Evolutionary conservation across 352 stramenopile genomes (phyloP).

Genomic region (Phytopythium oedochilum): DNA sequence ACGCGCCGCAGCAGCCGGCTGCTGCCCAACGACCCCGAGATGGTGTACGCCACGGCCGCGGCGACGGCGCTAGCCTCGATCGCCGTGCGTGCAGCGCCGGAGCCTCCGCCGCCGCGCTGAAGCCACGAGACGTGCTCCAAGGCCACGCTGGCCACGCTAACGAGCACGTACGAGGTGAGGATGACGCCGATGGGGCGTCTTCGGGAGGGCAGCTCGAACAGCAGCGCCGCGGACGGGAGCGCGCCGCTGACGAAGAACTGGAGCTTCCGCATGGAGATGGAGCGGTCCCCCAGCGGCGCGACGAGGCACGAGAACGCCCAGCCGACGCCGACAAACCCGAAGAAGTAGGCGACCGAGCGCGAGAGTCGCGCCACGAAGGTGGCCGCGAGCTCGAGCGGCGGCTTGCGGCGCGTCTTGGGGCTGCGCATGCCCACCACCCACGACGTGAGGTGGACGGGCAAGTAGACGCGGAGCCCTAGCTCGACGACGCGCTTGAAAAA

Average conservation of each 20-base stretch:
- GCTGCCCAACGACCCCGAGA: constrained; percentile 25
- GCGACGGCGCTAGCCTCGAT: constrained; percentile 33
- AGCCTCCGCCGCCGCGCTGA: constrained; percentile 17
- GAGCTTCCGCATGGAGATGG: constrained; percentile 38
- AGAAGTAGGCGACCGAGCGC: constrained; percentile 48
- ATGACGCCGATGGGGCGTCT: constrained; percentile 51
- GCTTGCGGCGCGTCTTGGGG: constrained; percentile 28
- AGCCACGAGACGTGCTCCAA: constrained; percentile 30
- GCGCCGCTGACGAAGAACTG: constrained; percentile 49
- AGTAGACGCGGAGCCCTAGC: constrained; percentile 41
- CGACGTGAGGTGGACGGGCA: constrained; percentile 52
- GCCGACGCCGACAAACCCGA: constrained; percentile 42
- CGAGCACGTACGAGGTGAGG: constrained; percentile 52
- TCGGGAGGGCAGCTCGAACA: constrained; percentile 45
- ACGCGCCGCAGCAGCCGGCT: constrained; percentile 22
- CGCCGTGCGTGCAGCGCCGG: constrained; percentile 18
- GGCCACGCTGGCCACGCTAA: constrained; percentile 42
- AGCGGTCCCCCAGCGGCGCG: constrained; percentile 31
- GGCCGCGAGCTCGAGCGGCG: constrained; percentile 16
- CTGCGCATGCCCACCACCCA: constrained; percentile 43
- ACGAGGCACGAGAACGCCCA: constrained; percentile 44
- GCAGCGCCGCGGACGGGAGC: constrained; percentile 37
- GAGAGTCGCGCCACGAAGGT: constrained; percentile 32
- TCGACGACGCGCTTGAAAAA: constrained; percentile 33
- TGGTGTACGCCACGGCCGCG: constrained; percentile 30